Conservation (phyloP, 768 basidiomycete species). For the Panus rudis region DNA sequence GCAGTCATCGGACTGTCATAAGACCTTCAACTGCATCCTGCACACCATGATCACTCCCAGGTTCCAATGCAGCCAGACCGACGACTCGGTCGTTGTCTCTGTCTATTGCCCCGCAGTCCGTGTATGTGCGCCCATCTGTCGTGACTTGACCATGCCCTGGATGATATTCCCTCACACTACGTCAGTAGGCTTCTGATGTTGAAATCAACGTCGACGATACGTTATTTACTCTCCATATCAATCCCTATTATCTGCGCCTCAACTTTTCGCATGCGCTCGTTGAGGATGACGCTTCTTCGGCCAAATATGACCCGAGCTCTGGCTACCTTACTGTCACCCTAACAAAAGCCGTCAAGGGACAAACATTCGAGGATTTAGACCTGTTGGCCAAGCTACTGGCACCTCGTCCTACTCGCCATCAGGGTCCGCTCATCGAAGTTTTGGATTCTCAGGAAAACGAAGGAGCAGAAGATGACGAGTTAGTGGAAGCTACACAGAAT, state of each 20-base stretch:
- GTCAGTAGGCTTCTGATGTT: slow-evolving; percentile 67
- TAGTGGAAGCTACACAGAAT: slow-evolving; percentile 35
- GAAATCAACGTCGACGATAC: slow-evolving; percentile 73
- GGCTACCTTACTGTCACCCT: slow-evolving; percentile 73
- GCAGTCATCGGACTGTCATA: background rate
- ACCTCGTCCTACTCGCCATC: slow-evolving; percentile 39
- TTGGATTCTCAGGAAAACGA: slow-evolving; percentile 21
- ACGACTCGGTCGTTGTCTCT: slow-evolving; percentile 21
- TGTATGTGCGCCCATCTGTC: slow-evolving; percentile 18
- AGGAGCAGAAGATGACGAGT: slow-evolving; percentile 26
- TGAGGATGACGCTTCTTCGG: slow-evolving; percentile 63
- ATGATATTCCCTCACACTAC: background rate
- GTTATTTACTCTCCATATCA: slow-evolving; percentile 67
- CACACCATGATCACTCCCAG: slow-evolving; percentile 32
- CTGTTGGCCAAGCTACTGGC: slow-evolving; percentile 72
- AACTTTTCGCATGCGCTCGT: slow-evolving; percentile 62
- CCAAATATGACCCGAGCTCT: slow-evolving; percentile 68
- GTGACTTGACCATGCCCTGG: background rate
- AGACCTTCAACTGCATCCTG: too few species aligned
- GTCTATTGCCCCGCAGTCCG: slow-evolving; percentile 31
- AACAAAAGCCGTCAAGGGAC: slow-evolving; percentile 59
- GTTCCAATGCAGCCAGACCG: slow-evolving; percentile 31
- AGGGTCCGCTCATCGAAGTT: slow-evolving; percentile 51
- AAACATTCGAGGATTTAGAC: slow-evolving; percentile 72
- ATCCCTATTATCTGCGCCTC: slow-evolving; percentile 79